Base-by-base conservation (phyloP, 805 yeast species). In the Kodamaea restingae region DNA sequence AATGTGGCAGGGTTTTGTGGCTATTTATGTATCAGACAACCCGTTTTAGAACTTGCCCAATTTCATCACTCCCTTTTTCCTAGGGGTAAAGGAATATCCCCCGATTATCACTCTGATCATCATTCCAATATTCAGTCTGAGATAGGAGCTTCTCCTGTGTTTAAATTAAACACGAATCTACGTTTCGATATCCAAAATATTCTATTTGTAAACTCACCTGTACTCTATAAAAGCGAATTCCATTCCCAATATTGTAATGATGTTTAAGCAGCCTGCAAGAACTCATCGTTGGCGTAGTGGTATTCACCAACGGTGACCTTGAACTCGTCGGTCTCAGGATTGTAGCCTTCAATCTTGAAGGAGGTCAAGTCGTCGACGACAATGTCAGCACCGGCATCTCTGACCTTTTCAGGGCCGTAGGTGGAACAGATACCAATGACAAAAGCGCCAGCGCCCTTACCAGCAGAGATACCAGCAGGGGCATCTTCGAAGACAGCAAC, bases 361-460 rank as follows among this genome's bases (percentile, higher is more conserved):
- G 75, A 70, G 32, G 73, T 68, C 63, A 84, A 73, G 67, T 84
- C 87, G 56, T 80, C 77, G 44, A 87, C 87, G 41, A 85, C 88
- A 58, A 81, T 83, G 55, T 80, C 83, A 47, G 95, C 95, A 52
- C 95, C 95, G 40, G 85, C 76, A 40, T 70, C 75, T 63, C 80
- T 74, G 43, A 86, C 82, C 56, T 73, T 73, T 44, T 78, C 81
- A 28, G 84, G 75, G 47, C 74, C 79, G 62, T 83, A 84, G 39
- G 93, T 80, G 45, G 91, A 81, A 49, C 90, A 84, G 61, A 86
- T 81, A 56, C 95, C 95, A 51, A 86, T 78, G 44, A 84, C 82
- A 56, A 75, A 71, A 59, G 93, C 88, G 43, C 90, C 95, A 18
- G 93, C 90, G 40, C 75, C 84, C 57, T 79, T 78, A 56, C 95